Conservation (phyloP, 2,329 filamentous ascomycete genomes). For the Venturia carpophila region DNA sequence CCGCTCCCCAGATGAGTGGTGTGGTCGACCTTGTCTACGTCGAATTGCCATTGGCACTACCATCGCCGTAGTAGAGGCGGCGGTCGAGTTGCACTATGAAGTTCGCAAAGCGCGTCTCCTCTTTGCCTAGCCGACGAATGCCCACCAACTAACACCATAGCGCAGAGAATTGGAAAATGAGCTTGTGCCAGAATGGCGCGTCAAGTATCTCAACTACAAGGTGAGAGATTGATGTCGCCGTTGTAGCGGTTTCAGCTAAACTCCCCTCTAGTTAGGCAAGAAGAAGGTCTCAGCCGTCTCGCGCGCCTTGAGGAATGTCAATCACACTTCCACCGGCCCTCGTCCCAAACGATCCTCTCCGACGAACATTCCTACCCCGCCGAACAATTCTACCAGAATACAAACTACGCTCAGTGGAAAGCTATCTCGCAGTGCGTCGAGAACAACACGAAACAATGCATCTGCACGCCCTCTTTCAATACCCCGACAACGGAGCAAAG, state of each 20-base stretch:
- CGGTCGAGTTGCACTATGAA: conserved; percentile 39
- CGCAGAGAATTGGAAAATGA: conserved; percentile 71
- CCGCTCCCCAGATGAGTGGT: background rate
- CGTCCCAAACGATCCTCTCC: conserved; percentile 10
- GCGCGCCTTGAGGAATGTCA: conserved; percentile 58
- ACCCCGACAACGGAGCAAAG: conserved; percentile 1
- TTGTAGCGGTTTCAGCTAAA: conserved; percentile 6
- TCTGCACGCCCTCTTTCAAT: conserved; percentile 5
- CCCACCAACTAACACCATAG: conserved; percentile 20
- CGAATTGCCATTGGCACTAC: background rate
- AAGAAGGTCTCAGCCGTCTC: conserved; percentile 82
- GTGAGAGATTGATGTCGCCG: conserved; percentile 33
- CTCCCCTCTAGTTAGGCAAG: conserved; percentile 57
- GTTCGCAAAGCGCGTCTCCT: conserved; percentile 49
- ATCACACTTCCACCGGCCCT: conserved; percentile 20
- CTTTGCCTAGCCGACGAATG: background rate
- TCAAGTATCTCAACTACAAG: conserved; percentile 94
- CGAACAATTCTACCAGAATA: background rate
- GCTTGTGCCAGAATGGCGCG: conserved; percentile 87
- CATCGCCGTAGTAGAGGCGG: background rate
- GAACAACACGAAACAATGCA: conserved; percentile 6
- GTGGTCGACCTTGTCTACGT: no score
- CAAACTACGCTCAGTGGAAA: background rate
- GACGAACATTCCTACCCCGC: background rate
- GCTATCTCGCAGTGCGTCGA: background rate